Evolutionary conservation across 2,329 filamentous ascomycete genomes (phyloP), one percentile per base, ranked within the genome.

Genomic region (Colletotrichum viniferum): DNA sequence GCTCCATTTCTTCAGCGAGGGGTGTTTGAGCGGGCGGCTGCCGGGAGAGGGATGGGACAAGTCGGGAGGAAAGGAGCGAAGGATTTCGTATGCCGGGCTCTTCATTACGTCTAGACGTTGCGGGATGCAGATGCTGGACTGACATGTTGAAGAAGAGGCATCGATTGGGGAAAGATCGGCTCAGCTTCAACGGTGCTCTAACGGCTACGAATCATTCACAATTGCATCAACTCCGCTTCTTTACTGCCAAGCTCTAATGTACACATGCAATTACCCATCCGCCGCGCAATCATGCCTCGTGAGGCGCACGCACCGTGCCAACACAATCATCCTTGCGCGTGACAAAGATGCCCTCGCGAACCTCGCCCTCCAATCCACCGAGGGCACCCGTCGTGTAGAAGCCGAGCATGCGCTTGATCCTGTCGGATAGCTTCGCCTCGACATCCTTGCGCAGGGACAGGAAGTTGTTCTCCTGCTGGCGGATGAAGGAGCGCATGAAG

Each of bases 401-500:
- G 5, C 69, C 69, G 4, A 71, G 61, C 14, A 71, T 21, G 3
- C 55, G 24, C 55, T 72, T 72, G 26, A 66, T 55, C 16, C 69
- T 64, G 62, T 67, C 62, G 2, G 69, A 48, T 21, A 72, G 48
- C 62, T 72, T 72, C 4, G 52, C 69, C 69, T 72, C 69, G 9
- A 72, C 62, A 28, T 67, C 69, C 52, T 72, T 72, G 14, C 69
- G 69, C 34, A 72, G 34, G 4, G 69, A 72, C 12, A 72, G 26
- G n/a, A 48, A 72, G 36, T 72, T 43, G 34, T 72, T 72, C 28
- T 72, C 69, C n/a, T 52, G 48, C 14, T 58, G 48, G n/a, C 62
- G 69, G 21, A 72, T 61, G 62, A 72, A 72, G 13, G 69, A 67
- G 2, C 69, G 62, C 62, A 72, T 61, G 62, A 72, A 72, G 36